Evolutionary conservation across 768 basidiomycete genomes (phyloP), one percentile per base, ranked within the genome.

Genomic region (Exsudoporus frostii): DNA sequence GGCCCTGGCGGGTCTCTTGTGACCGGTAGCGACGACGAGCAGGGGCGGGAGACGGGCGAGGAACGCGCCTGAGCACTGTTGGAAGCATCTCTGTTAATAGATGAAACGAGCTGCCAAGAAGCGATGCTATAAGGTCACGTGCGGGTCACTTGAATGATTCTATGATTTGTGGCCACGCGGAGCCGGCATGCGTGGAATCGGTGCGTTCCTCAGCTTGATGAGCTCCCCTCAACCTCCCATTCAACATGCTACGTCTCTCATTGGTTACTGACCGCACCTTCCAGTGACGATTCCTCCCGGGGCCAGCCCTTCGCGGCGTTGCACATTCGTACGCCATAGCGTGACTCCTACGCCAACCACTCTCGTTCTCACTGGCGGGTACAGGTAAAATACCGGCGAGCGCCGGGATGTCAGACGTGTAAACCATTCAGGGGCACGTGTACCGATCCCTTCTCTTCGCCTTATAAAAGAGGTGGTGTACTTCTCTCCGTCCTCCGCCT

Each of bases 1-100:
- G 51, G 8, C 34, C 33, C 37, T 45, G 57, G 34, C 15, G 42
- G 4, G 47, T 38, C 25, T 53, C 54, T 24, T 65, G 60, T 7
- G 69, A 60, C 49, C 51, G 56, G 50, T 57, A 43, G 20, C 57
- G 56, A 19, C 57, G 64, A 38, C 42, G 39, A 19, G 51, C 24
- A 34, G 33, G 24, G 24, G 42, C 37, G 20, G 48, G 14, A 13
- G 15, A 42, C 25, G 51, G 47, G 11, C 56, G 58, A 25, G 41
- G 22, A 6, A 53, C 20, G n/a, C 58, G 56, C 24, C 34, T 51
- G 14, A 50, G 33, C 15, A 34, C 48, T 10, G 49, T 51, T 54
- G 48, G 65, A 33, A 57, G 33, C 64, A 67, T 59, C 24, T 14
- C 33, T 9, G 29, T 29, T 29, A 29, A 29, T 29, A 29, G 25